Evolutionary conservation across 306 rosid genomes (phyloP).

Genomic region (Acmispon strigosus): DNA sequence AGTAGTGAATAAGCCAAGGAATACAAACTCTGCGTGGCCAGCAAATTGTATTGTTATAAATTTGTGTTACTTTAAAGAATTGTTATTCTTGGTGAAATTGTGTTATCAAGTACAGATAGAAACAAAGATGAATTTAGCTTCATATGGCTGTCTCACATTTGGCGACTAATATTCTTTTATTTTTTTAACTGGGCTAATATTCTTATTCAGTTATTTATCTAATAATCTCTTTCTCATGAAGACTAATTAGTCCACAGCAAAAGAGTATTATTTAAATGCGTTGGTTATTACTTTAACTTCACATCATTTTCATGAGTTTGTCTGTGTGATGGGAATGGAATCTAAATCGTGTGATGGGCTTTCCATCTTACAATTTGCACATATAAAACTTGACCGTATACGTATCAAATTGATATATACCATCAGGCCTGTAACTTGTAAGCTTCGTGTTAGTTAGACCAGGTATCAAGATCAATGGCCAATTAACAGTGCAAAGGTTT

Average conservation of each 20-base stretch:
- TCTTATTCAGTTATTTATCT: neutral
- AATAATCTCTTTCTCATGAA: neutral
- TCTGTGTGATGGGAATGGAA: neutral
- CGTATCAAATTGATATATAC: neutral
- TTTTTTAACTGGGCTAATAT: too few species aligned
- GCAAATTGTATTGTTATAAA: neutral
- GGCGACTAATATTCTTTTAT: neutral
- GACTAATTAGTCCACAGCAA: neutral
- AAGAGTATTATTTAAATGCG: neutral
- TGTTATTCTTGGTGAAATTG: constrained; percentile 1
- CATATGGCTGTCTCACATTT: neutral
- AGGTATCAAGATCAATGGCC: constrained; percentile 15
- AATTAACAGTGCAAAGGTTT: neutral
- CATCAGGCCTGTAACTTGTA: neutral
- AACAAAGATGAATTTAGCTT: neutral
- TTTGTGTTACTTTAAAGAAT: neutral
- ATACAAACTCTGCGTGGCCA: neutral
- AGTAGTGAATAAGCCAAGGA: neutral
- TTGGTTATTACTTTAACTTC: neutral
- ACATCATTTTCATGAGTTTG: neutral
- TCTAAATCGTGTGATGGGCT: neutral
- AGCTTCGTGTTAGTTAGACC: neutral
- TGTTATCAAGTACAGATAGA: neutral
- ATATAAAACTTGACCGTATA: neutral
- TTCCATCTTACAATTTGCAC: neutral